Evolutionary conservation across 225 moss, liverwort and hornwort species (phyloP), one percentile per base, ranked within the genome.

Genomic region (Neckera pumila): DNA sequence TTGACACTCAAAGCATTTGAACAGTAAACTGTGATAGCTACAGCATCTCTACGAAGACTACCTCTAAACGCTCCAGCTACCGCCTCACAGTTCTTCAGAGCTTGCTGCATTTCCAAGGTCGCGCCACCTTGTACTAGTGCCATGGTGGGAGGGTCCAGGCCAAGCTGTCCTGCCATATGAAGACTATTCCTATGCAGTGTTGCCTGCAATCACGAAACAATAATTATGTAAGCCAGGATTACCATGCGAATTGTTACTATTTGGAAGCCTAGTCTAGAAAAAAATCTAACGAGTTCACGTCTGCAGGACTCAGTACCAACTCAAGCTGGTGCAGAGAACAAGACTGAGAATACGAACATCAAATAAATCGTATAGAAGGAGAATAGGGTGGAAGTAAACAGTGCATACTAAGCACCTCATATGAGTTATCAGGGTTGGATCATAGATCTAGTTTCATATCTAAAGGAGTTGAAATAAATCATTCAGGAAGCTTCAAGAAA

Each of bases 61-160:
- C 84, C 90, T 74, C 90, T 95, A 86, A 96, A 99, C 64, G 92
- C 92, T 87, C 83, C 60, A 72, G 93, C 97, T 85, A 99, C 95
- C 76, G 96, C 96, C 80, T 96, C 94, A 87, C 96, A 97, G 84
- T 99, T 97, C 84, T 90, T 84, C 36, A 99, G 88, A 78, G 99
- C 97, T 87, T 96, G 95, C 75, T 87, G 89, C 96, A 97, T 95
- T 90, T 99, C 96, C 49, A 76, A 72, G 61, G 87, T 88, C 56
- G 92, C 95, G 40, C 96, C 99, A 64, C 99, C 97, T 81, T 64
- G 38, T 38, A 95, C 92, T 14, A 99, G 81, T 42, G 84, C 88
- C 99, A 99, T 99, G 36, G 94, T 99, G 60, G 99, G 96, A 90
- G 99, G 99, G 91, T 99, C 93, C 69, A 99, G 90, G 76, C 99